phyloP scores from a whole-genome alignment of 176 grass and related monocot genomes.

The Lolium rigidum region DNA sequence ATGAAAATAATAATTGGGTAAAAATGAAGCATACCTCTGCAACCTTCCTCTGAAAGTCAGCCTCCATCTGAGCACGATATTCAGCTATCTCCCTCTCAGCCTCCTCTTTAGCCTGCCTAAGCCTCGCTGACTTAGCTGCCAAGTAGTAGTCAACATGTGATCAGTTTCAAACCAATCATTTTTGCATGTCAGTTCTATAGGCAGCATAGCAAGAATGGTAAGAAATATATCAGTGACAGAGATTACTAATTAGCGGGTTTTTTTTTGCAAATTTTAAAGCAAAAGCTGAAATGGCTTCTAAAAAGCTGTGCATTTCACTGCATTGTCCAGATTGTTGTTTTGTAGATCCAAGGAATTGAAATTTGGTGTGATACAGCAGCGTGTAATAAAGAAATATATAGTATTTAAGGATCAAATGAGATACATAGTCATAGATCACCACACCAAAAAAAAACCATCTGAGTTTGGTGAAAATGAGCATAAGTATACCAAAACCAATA shows the following conservation, averaged over 20 bases:
- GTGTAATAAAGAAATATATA: background rate
- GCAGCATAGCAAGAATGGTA: too few relatives aligned
- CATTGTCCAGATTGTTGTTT: background rate
- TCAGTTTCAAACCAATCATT: background rate
- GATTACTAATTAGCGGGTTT: background rate
- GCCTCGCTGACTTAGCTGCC: slow-evolving; percentile 76
- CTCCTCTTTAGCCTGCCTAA: slow-evolving; percentile 92
- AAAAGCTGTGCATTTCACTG: background rate
- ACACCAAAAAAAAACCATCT: background rate
- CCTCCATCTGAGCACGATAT: slow-evolving; percentile 73
- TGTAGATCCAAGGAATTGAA: background rate
- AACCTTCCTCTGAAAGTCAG: slow-evolving; percentile 70
- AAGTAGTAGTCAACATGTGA: background rate
- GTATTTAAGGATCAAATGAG: background rate
- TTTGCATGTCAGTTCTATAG: too few relatives aligned
- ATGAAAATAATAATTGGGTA: background rate
- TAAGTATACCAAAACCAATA: background rate
- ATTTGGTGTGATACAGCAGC: background rate
- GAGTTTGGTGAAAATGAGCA: background rate
- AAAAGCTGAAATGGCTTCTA: background rate
- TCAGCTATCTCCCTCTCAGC: slow-evolving; percentile 80
- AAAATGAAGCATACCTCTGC: slow-evolving; percentile 53
- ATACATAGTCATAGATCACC: background rate
- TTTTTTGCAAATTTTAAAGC: background rate
- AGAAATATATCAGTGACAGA: background rate